phyloP scores from a whole-genome alignment of 257 asterid species.

The Solanum clarkiae region DNA sequence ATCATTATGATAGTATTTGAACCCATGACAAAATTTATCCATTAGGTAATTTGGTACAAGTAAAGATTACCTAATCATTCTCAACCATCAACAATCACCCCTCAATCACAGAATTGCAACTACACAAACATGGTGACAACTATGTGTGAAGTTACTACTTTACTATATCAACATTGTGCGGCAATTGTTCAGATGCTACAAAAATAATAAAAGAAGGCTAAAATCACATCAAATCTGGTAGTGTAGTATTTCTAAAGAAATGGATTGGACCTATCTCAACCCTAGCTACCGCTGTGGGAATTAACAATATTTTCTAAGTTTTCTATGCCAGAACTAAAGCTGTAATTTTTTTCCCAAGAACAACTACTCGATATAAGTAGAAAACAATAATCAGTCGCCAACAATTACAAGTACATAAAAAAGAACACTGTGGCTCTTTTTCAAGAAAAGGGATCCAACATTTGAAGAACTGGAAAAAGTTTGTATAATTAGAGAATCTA shows the following conservation, averaged over 20 bases:
- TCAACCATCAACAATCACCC: neutral
- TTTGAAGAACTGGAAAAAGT: too few relatives aligned
- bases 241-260: neutral
- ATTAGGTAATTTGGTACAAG: neutral
- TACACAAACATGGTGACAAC: too few relatives aligned
- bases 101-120: neutral
- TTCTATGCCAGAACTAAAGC: too few relatives aligned
- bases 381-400: neutral
- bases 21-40: neutral
- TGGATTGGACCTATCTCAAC: neutral
- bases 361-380: neutral
- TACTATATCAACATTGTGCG: neutral
- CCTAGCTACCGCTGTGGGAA: neutral
- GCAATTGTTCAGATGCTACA: neutral
- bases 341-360: neutral
- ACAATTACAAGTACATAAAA: neutral
- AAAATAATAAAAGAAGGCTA: neutral
- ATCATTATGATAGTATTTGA: neutral
- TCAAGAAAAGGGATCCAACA: neutral
- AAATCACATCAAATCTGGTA: neutral
- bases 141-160: neutral
- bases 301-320: too few relatives aligned
- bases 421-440: neutral
- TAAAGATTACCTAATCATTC: neutral
- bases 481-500: neutral